phyloP scores from a whole-genome alignment of 495 filamentous ascomycete species.

The Aspergillus baeticus region DNA sequence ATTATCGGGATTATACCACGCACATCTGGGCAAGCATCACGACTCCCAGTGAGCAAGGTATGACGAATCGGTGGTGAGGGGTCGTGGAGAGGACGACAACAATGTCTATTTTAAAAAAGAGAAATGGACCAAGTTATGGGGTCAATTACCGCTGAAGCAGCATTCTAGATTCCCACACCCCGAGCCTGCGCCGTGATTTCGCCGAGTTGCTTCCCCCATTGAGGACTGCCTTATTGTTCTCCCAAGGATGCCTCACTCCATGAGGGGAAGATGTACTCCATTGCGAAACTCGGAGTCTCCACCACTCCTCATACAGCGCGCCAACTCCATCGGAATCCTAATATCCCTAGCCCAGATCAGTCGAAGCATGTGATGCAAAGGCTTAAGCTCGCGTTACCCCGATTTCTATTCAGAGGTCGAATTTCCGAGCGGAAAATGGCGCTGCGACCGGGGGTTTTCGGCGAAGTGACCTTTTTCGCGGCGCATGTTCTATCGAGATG shows the following conservation, averaged over 20 bases:
- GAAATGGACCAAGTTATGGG: neutral
- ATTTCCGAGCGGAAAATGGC: neutral
- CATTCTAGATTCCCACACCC: neutral
- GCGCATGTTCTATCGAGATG: neutral
- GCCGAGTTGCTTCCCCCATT: neutral
- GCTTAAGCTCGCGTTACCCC: slow-evolving; percentile 7
- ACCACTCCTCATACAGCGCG: slow-evolving; percentile 11
- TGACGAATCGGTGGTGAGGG: too few relatives aligned
- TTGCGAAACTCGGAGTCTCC: slow-evolving; percentile 4
- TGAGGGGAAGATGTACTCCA: slow-evolving; percentile 17
- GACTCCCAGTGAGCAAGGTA: too few relatives aligned
- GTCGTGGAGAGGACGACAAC: too few relatives aligned
- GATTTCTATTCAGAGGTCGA: neutral
- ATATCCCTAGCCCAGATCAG: slow-evolving; percentile 11
- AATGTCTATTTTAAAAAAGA: neutral
- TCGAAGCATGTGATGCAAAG: neutral
- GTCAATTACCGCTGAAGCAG: neutral
- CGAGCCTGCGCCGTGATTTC: slow-evolving; percentile 4
- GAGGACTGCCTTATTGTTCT: neutral
- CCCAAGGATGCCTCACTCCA: neutral
- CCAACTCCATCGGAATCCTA: neutral
- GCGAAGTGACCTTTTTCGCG: too few relatives aligned
- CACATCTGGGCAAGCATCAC: too few relatives aligned
- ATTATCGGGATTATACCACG: too few relatives aligned
- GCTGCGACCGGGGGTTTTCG: too few relatives aligned